Evolutionary conservation across 2,329 filamentous ascomycete genomes (phyloP), one percentile per base, ranked within the genome.

Genomic region (Emmonsiellopsis sp.): DNA sequence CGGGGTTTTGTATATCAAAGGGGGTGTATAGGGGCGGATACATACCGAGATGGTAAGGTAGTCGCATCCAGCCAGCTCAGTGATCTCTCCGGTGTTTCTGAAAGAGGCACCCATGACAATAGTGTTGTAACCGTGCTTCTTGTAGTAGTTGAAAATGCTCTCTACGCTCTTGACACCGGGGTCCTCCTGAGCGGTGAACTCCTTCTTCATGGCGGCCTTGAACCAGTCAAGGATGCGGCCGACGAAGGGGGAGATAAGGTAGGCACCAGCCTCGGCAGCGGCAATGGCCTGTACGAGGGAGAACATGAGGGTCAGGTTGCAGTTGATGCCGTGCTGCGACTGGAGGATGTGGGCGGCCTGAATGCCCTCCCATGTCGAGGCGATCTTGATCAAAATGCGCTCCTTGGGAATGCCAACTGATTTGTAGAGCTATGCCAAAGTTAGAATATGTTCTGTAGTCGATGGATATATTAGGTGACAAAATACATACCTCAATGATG

Each of bases 51-150:
- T 98, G 72, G 93, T 98, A 67, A 98, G 81, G 82, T 98, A 98
- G 76, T 98, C 93, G 73, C 91, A 96, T 70, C 93, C 93, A 71
- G 92, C 92, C 58, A 98, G 84, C 81, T 98, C 93, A 47, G 89
- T 97, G 75, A 98, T 95, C 80, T 98, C 93, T 68, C 93, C 93
- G 59, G 78, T 78, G 80, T 87, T 97, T 73, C 93, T 85, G 89
- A 98, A 98, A 42, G 91, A 96, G 63, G 93, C 93, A 69, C 93
- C 93, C 93, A 98, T 98, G 76, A 98, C 93, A 66, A 97, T 96
- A 74, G 93, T 98, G 67, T 95, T 95, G 86, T 98, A 96, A 74
- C 87, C 89, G 74, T 79, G 88, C 83, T 97, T 97, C 88, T 98
- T 98, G 87, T 98, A 98, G 88, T 98, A 98, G 84, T 98, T 93